Conservation (phyloP, 2,329 filamentous ascomycete genomes). For the Trichoderma harzianum region DNA sequence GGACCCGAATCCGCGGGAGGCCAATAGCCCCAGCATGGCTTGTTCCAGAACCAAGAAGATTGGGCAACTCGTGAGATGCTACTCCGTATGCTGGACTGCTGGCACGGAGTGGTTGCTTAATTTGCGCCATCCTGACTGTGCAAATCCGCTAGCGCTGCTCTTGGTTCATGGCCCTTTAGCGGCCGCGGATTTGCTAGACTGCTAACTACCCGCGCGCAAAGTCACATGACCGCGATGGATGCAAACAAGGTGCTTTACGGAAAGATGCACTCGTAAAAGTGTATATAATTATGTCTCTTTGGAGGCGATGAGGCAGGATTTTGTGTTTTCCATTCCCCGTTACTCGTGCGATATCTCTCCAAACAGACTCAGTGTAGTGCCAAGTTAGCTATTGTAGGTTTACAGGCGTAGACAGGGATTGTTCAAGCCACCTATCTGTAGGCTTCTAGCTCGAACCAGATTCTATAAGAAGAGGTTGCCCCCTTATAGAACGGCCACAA, state of each 20-base stretch:
- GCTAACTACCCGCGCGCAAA: neutral
- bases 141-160: neutral
- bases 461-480: neutral
- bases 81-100: neutral
- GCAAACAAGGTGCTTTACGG: neutral
- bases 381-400: too few species aligned
- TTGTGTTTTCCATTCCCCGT: too few species aligned
- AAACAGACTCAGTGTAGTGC: too few species aligned
- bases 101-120: neutral
- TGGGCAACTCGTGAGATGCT: neutral
- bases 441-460: neutral
- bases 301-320: too few species aligned
- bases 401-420: neutral
- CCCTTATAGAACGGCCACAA: neutral
- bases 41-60: neutral
- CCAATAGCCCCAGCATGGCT: neutral
- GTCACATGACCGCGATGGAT: neutral
- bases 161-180: neutral
- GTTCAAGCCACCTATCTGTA: neutral
- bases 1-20: neutral
- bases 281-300: too few species aligned
- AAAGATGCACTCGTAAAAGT: too few species aligned
- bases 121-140: neutral
- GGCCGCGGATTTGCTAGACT: neutral
- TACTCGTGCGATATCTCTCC: too few species aligned